Percentiles rank a stretch among this genome's conserved stretches.
These are phyloP conservation scores for Phytophthora syringae DNA, from an alignment of 352 stramenopile species.

Conservation along the genomic window DNA sequence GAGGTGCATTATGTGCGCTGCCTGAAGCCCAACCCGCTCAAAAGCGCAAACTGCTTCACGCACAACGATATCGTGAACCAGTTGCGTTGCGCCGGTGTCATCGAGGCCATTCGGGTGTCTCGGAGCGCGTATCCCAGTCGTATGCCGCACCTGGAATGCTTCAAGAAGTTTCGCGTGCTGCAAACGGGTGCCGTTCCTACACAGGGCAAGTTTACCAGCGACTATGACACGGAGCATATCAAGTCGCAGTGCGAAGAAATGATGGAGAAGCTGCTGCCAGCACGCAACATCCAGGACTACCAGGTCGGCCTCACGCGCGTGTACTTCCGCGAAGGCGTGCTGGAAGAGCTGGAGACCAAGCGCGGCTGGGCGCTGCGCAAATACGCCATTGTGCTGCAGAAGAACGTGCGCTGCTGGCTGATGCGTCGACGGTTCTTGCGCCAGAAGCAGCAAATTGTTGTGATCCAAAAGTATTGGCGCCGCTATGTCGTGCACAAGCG, in stretches of 20 bases:
- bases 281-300: conserved; percentile 83
- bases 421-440: conserved; percentile 57
- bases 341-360: conserved; percentile 83
- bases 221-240: conserved; percentile 57
- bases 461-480: conserved; percentile 81
- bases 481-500: conserved; percentile 66
- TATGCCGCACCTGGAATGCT: conserved; percentile 75
- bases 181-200: conserved; percentile 35
- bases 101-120: conserved; percentile 88
- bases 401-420: conserved; percentile 73
- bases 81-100: conserved; percentile 83
- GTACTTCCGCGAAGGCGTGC: conserved; percentile 86
- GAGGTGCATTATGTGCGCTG: conserved; percentile 90
- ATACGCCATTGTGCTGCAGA: conserved; percentile 79
- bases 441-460: conserved; percentile 50
- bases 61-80: conserved; percentile 84
- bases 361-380: conserved; percentile 74
- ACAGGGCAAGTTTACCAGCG: conserved; percentile 39
- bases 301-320: conserved; percentile 86
- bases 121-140: conserved; percentile 87
- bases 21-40: conserved; percentile 82
- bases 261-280: conserved; percentile 69
- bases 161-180: conserved; percentile 84
- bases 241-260: conserved; percentile 72
- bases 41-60: conserved; percentile 75